Percentiles rank a stretch among this genome's conserved stretches.
Evolutionary conservation across 129 eudicot genomes (phyloP).

Genomic region (Sambucus nigra): DNA sequence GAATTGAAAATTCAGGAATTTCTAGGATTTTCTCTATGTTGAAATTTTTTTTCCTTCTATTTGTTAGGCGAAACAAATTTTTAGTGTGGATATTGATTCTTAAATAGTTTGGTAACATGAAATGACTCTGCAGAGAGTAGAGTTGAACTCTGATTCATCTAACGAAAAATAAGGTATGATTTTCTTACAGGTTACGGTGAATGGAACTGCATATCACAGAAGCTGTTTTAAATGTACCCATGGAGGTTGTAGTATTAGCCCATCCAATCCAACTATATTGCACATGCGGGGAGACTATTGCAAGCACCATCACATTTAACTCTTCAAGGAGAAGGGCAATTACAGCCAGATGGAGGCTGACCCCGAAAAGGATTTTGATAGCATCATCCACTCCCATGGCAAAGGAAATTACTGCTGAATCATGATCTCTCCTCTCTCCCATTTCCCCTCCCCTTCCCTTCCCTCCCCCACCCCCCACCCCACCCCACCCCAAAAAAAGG

Average conservation of each 20-base stretch:
- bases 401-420: neutral
- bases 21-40: neutral
- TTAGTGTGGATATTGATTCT: too few species aligned
- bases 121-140: too few species aligned
- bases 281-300: constrained; percentile 64
- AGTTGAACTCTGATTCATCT: too few species aligned
- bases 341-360: constrained; percentile 46
- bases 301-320: constrained; percentile 77
- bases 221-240: constrained; percentile 70
- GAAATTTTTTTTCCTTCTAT: neutral
- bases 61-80: neutral
- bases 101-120: too few species aligned
- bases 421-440: neutral
- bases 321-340: constrained; percentile 69
- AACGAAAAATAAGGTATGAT: neutral
- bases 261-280: constrained; percentile 68
- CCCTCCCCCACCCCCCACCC: neutral
- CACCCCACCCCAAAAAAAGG: too few species aligned
- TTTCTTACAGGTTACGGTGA: constrained; percentile 39
- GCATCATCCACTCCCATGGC: constrained; percentile 7
- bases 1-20: neutral
- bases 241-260: constrained; percentile 83
- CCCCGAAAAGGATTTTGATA: constrained; percentile 11
- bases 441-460: neutral
- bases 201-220: constrained; percentile 56